phyloP scores from a whole-genome alignment of 1,284 basidiomycete genomes.

The Kalmanozyma brasiliensis region DNA sequence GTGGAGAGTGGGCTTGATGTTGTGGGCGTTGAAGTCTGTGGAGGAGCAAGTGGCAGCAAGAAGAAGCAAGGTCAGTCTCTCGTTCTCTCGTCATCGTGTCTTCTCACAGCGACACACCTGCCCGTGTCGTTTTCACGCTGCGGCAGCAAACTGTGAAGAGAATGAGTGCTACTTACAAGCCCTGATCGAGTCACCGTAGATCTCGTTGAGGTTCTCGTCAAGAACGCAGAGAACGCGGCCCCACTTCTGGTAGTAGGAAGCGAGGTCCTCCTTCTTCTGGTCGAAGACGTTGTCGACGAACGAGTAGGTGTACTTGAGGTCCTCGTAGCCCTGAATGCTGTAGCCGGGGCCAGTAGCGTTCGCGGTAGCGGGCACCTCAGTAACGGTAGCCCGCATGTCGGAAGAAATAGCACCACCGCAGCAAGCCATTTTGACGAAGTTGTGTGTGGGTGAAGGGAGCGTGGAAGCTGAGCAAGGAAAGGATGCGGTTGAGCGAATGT shows the following conservation, averaged over 20 bases:
- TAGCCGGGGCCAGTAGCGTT: constrained; percentile 60
- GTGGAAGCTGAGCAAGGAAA: not conserved
- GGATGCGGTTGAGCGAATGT: constrained; percentile 38
- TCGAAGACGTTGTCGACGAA: constrained; percentile 70
- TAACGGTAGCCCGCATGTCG: constrained; percentile 69
- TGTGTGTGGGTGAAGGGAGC: not conserved
- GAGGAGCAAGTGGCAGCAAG: not conserved
- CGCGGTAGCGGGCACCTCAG: constrained; percentile 57
- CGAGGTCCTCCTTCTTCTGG: constrained; percentile 68
- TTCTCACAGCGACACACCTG: too few relatives aligned
- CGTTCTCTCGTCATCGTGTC: too few relatives aligned
- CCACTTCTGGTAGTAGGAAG: constrained; percentile 70
- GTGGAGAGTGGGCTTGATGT: constrained; percentile 69
- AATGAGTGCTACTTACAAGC: constrained; percentile 41
- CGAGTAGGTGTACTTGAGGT: constrained; percentile 67
- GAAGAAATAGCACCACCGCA: constrained; percentile 57
- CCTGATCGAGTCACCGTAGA: constrained; percentile 65
- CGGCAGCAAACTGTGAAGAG: too few relatives aligned
- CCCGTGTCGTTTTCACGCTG: too few relatives aligned
- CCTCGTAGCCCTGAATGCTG: constrained; percentile 56
- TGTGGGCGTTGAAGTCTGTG: constrained; percentile 69
- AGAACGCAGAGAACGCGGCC: constrained; percentile 69
- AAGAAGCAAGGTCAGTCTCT: not conserved
- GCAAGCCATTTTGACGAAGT: constrained; percentile 39
- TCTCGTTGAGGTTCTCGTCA: constrained; percentile 67